Conservation (phyloP, 176 grass and related monocot genomes). For the Rhynchospora tenuis region DNA sequence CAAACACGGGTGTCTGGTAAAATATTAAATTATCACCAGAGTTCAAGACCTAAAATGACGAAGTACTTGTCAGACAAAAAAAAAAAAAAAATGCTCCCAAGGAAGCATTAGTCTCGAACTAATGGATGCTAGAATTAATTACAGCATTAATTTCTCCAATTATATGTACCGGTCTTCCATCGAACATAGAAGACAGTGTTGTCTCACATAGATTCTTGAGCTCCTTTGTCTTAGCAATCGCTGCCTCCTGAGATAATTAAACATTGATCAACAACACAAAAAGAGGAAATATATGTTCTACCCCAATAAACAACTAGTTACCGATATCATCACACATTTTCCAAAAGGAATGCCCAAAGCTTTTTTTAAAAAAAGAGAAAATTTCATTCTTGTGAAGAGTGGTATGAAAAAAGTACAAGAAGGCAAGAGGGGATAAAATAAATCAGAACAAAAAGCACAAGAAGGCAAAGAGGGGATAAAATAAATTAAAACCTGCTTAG, state of each 20-base stretch:
- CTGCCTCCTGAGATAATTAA: conserved; percentile 52
- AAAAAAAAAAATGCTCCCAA: not conserved
- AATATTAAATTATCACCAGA: not conserved
- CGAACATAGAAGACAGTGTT: conserved; percentile 81
- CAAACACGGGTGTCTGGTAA: not conserved
- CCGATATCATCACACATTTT: conserved; percentile 1
- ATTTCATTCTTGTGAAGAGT: not conserved
- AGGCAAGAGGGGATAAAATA: not conserved
- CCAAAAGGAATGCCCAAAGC: not conserved
- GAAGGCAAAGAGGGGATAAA: not conserved
- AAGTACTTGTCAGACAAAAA: not conserved
- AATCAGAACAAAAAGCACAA: conserved; percentile 18
- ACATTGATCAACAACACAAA: conserved; percentile 23
- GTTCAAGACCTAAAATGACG: not conserved
- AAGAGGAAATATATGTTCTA: not conserved
- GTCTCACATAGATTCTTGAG: conserved; percentile 74
- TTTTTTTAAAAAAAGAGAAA: not conserved
- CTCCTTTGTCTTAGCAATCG: conserved; percentile 73
- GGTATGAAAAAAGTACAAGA: conserved; percentile 1
- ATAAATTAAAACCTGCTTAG: conserved; percentile 55
- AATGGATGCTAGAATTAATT: conserved; percentile 49
- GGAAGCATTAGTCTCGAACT: not conserved
- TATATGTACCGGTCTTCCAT: conserved; percentile 84
- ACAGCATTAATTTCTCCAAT: conserved; percentile 90
- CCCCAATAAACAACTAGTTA: not conserved